Evolutionary conservation across 305 asterid species (phyloP), one percentile per base, ranked within the genome.

Genomic region (Nicotiana rustica): DNA sequence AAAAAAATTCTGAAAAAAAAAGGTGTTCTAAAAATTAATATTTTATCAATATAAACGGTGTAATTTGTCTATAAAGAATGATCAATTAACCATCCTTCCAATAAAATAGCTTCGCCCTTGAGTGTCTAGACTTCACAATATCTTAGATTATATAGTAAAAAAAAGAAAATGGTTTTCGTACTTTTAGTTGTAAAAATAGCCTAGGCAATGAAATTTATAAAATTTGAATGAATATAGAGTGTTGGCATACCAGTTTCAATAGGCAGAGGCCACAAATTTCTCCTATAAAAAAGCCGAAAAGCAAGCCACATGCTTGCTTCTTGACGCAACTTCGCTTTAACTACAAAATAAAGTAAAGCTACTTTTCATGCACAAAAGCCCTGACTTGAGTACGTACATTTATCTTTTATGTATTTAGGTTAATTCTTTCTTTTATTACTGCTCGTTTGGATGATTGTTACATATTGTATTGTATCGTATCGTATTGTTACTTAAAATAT

Each of bases 291-390:
- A 69, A 69, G 77, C 55, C 59, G 59, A 41, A 38, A 41, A 69
- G 59, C 77, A 41, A 38, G 59, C 35, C 77, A 69, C 77, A 25
- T 69, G 59, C 35, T 69, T 18, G 35, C 77, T 69, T 69, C 57
- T 41, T 10, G 5, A 69, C 10, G 33, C 10, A 18, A 69, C 33
- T 10, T 38, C 19, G 18, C 29, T 38, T 38, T 10, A 69, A 38
- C 52, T 4, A 5, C 55, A 68, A 17, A 67, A 15, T 10, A 33
- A 67, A 49, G 17, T 68, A 68, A 36, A 9, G 55, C 4, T 68
- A 36, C 76, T 68, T 68, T 68, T 36, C 76, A 68, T 68, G 55
- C 14, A 17, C 0, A 68, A 68, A 68, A 68, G 17, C 17, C 10
- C 15, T 17, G 2, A 67, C n/a, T 7, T 33, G 21, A 67, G 18